Conservation (phyloP, 2,329 filamentous ascomycete genomes). For the Xylariaceae sp. region DNA sequence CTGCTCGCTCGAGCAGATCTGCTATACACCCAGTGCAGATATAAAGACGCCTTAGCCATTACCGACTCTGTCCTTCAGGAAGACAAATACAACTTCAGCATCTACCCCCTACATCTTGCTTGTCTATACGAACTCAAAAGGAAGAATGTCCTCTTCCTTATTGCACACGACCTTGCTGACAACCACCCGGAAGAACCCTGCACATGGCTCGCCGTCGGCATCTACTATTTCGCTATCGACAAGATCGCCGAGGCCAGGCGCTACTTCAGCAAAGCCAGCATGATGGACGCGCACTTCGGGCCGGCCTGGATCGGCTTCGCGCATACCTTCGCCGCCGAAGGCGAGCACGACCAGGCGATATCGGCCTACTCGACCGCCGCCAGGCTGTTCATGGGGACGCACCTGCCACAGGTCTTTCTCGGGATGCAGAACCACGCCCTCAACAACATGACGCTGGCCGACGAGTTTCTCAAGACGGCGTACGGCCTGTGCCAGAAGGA, state of each 20-base stretch:
- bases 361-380: slow-evolving; percentile 96
- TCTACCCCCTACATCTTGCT: slow-evolving; percentile 89
- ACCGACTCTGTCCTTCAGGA: slow-evolving; percentile 80
- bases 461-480: slow-evolving; percentile 91
- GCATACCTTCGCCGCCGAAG: slow-evolving; percentile 96
- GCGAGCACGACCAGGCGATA: slow-evolving; percentile 97
- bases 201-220: slow-evolving; percentile 91
- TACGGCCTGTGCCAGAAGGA: slow-evolving; percentile 83
- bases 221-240: slow-evolving; percentile 88
- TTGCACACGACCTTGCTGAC: slow-evolving; percentile 91
- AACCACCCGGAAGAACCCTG: slow-evolving; percentile 88
- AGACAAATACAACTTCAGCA: slow-evolving; percentile 86
- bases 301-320: slow-evolving; percentile 99
- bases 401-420: slow-evolving; percentile 91
- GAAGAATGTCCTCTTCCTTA: slow-evolving; percentile 86
- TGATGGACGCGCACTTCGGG: slow-evolving; percentile 97
- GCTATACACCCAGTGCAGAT: slow-evolving; percentile 92
- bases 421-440: slow-evolving; percentile 98
- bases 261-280: slow-evolving; percentile 95
- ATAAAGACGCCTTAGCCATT: slow-evolving; percentile 81
- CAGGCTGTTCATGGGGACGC: slow-evolving; percentile 92
- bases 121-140: slow-evolving; percentile 85
- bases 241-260: slow-evolving; percentile 91
- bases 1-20: slow-evolving; percentile 88
- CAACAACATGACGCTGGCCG: slow-evolving; percentile 90